A percentile compares a stretch with the other conserved stretches of the same genome.
These are phyloP conservation scores for Eucalyptus marginata DNA, from an alignment of 345 rosid genomes.

Conservation along the genomic window DNA sequence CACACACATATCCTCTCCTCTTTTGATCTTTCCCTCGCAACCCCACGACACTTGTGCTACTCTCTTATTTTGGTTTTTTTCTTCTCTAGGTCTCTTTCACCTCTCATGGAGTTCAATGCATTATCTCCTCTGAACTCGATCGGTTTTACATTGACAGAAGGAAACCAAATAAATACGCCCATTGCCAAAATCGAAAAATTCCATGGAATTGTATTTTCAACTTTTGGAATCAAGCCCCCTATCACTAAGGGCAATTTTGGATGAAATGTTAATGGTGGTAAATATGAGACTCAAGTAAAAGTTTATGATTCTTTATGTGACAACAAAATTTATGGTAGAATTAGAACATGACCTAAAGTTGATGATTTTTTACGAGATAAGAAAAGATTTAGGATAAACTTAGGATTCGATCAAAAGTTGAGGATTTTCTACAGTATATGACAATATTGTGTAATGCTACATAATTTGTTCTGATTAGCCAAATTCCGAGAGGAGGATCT, in stretches of 20 bases:
- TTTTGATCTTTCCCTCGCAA: too few relatives aligned
- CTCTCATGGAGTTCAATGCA: rapidly evolving
- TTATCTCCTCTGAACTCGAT: too few relatives aligned
- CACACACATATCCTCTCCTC: too few relatives aligned
- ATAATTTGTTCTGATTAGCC: not conserved
- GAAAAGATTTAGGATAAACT: not conserved
- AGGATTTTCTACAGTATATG: too few relatives aligned
- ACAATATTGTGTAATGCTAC: rapidly evolving
- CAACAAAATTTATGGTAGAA: rapidly evolving
- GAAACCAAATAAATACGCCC: too few relatives aligned
- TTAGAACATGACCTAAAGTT: too few relatives aligned
- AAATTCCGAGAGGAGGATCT: not conserved
- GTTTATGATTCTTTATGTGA: rapidly evolving
- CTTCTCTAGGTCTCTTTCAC: rapidly evolving
- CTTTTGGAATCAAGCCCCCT: rapidly evolving
- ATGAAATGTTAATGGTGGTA: rapidly evolving
- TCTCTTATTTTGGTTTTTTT: rapidly evolving
- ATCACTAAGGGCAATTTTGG: too few relatives aligned
- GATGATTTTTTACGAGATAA: too few relatives aligned
- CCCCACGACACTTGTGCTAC: rapidly evolving
- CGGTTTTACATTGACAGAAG: too few relatives aligned
- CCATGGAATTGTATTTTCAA: too few relatives aligned
- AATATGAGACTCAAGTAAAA: too few relatives aligned
- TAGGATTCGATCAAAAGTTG: rapidly evolving
- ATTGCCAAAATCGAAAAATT: too few relatives aligned